phyloP scores from a whole-genome alignment of 495 filamentous ascomycete species.

The Penicillium ucsense region DNA sequence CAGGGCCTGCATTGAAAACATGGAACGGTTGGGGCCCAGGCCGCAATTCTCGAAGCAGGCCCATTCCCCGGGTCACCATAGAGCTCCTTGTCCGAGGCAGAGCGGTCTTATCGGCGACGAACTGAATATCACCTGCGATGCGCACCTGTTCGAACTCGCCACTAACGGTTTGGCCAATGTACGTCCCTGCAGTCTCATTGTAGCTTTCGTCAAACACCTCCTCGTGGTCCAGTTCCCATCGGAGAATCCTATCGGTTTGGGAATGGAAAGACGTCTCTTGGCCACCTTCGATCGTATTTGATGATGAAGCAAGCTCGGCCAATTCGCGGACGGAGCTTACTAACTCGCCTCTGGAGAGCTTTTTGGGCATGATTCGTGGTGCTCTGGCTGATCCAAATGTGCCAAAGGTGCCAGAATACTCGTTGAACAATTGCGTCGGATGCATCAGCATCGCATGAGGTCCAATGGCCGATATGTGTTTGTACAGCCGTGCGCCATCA shows the following conservation, averaged over 20 bases:
- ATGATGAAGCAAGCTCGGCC: constrained; percentile 3
- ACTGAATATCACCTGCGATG: constrained; percentile 25
- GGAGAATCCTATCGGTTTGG: constrained; percentile 20
- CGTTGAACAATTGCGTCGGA: constrained; percentile 33
- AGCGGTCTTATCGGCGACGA: constrained; percentile 17
- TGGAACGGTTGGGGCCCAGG: background rate
- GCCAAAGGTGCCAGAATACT: constrained; percentile 36
- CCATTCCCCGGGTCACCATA: background rate
- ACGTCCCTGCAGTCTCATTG: constrained; percentile 7
- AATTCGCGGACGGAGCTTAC: constrained; percentile 22
- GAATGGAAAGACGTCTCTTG: constrained; percentile 8
- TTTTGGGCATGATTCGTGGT: background rate
- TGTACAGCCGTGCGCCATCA: constrained; percentile 1
- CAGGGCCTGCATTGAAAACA: background rate
- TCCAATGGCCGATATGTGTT: constrained; percentile 16
- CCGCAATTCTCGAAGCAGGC: background rate
- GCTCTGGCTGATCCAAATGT: constrained; percentile 9
- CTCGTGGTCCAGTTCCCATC: constrained; percentile 30
- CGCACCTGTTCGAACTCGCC: constrained; percentile 22
- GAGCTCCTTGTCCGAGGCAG: background rate
- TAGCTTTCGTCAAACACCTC: constrained; percentile 17
- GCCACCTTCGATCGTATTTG: background rate
- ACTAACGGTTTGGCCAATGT: constrained; percentile 28
- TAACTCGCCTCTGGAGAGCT: constrained; percentile 2
- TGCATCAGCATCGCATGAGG: constrained; percentile 38